A percentile compares a stretch with the other conserved stretches of the same genome.
phyloP scores from a whole-genome alignment of 1,284 basidiomycete genomes.

The Sphagnurus paluster region DNA sequence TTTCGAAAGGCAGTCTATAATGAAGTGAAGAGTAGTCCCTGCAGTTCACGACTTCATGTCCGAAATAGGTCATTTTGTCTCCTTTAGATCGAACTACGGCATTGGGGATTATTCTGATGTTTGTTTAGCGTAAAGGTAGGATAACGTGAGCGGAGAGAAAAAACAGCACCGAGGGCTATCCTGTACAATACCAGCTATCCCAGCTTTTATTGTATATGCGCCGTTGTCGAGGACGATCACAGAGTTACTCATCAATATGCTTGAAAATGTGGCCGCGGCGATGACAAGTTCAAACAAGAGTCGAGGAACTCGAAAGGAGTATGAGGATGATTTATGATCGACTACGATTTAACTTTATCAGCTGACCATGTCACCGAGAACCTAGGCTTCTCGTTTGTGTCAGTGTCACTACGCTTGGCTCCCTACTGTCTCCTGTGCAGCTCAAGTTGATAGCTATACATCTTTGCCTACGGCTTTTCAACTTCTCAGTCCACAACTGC shows the following conservation, averaged over 20 bases:
- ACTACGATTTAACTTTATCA: background rate
- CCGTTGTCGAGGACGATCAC: conserved; percentile 85
- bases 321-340: background rate
- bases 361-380: background rate
- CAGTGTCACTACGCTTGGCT: no score
- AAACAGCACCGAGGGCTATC: conserved; percentile 28
- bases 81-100: conserved; percentile 79
- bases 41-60: conserved; percentile 78
- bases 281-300: background rate
- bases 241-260: conserved; percentile 42
- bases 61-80: conserved; percentile 78
- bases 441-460: no score
- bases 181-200: conserved; percentile 43
- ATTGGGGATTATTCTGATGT: conserved; percentile 70
- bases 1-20: conserved; percentile 84
- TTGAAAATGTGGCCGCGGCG: no score
- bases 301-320: background rate
- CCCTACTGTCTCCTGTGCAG: no score
- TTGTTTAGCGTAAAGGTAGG: conserved; percentile 12
- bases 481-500: no score
- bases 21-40: conserved; percentile 77
- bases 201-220: conserved; percentile 77
- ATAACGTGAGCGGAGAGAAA: conserved; percentile 1
- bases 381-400: background rate
- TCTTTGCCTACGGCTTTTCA: no score